These are phyloP conservation scores for Neospermospora avenae DNA, from an alignment of 2,329 filamentous ascomycete species.

Conservation along the genomic window DNA sequence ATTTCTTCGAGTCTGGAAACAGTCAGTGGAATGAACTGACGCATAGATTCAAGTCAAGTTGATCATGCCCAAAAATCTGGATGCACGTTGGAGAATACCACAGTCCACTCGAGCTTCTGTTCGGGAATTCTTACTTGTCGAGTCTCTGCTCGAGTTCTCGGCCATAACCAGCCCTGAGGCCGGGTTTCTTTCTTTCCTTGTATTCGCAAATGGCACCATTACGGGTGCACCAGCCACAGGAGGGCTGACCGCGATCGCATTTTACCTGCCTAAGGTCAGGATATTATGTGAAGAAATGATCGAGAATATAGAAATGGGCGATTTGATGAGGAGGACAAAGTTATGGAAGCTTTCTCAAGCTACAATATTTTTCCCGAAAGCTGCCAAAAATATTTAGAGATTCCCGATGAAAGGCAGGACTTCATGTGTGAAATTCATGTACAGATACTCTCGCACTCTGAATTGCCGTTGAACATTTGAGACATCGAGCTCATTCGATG, in stretches of 20 bases:
- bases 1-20: constrained; percentile 56
- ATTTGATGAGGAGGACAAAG: background rate
- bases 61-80: background rate
- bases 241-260: constrained; percentile 73
- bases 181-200: constrained; percentile 66
- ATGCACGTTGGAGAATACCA: background rate
- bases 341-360: background rate
- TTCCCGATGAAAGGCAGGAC: background rate
- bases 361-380: background rate
- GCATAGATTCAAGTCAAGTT: background rate
- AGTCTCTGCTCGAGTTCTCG: constrained; percentile 70
- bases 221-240: constrained; percentile 65
- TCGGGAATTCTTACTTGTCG: constrained; percentile 42
- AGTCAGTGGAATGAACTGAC: background rate
- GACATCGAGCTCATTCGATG: too few species aligned
- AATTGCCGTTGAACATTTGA: too few species aligned
- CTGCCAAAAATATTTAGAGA: background rate
- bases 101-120: background rate
- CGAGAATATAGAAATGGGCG: background rate
- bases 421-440: background rate
- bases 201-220: constrained; percentile 64
- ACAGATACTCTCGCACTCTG: background rate
- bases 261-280: constrained; percentile 51
- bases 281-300: background rate
- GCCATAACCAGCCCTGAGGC: constrained; percentile 62